phyloP scores from a whole-genome alignment of 768 basidiomycete genomes.

The Calocera viscosa region DNA sequence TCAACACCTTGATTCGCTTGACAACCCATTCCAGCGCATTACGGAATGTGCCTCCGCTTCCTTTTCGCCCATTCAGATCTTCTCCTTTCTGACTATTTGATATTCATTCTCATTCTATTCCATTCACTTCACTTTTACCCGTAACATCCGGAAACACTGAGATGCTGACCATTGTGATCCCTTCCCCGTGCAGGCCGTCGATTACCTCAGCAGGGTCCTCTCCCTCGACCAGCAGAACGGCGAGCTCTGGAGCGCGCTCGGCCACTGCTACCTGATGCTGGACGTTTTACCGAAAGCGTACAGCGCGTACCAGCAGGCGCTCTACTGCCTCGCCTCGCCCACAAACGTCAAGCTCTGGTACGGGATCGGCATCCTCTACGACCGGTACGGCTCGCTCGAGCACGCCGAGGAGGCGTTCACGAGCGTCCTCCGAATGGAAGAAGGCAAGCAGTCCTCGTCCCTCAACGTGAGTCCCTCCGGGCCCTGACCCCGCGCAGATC shows the following conservation, averaged over 20 bases:
- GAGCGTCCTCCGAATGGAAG: constrained; percentile 92
- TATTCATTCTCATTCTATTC: not conserved
- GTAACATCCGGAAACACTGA: too few relatives aligned
- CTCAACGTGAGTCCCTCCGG: not conserved
- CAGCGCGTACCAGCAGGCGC: constrained; percentile 93
- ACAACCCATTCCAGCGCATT: constrained; percentile 1
- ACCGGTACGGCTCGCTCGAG: constrained; percentile 94
- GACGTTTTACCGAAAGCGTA: constrained; percentile 98
- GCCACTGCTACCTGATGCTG: constrained; percentile 97
- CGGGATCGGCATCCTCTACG: constrained; percentile 96
- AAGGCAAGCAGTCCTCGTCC: constrained; percentile 39
- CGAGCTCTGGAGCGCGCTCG: constrained; percentile 95
- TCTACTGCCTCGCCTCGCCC: constrained; percentile 55
- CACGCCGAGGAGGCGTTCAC: constrained; percentile 98
- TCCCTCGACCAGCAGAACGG: constrained; percentile 88
- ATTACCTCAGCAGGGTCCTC: constrained; percentile 90
- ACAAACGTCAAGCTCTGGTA: constrained; percentile 94
- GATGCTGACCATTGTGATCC: not conserved
- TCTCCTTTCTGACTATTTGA: not conserved
- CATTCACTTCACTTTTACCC: constrained; percentile 7
- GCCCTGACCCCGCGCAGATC: not conserved
- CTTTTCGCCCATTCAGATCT: not conserved
- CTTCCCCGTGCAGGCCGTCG: constrained; percentile 58
- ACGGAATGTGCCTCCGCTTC: not conserved
- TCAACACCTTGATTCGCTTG: not conserved